Conservation (phyloP, 2,329 filamentous ascomycete species). For the Sclerotiophoma versabilis region DNA sequence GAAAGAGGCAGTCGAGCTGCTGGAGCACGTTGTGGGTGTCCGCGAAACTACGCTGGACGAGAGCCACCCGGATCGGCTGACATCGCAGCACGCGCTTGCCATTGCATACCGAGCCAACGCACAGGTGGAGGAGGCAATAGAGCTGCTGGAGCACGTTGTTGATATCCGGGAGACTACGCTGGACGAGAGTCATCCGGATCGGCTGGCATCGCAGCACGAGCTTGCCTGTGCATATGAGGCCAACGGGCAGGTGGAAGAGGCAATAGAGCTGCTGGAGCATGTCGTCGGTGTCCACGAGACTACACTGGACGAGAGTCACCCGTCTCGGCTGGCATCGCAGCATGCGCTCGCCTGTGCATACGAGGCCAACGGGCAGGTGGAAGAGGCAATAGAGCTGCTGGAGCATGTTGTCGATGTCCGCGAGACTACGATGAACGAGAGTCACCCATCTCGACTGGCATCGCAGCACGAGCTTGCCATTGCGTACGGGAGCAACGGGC, state of each 20-base stretch:
- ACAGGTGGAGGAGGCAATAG: background rate
- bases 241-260: background rate
- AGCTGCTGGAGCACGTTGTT: background rate
- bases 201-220: slow-evolving; percentile 17
- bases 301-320: background rate
- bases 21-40: too few species aligned
- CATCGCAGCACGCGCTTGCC: too few species aligned
- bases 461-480: background rate
- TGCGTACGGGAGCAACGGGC: background rate
- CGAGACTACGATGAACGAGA: background rate
- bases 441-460: background rate
- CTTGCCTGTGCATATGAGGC: slow-evolving; percentile 4
- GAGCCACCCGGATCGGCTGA: too few species aligned
- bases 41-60: too few species aligned
- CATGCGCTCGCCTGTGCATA: slow-evolving; percentile 15
- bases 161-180: background rate
- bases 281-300: background rate
- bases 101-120: background rate
- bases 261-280: background rate
- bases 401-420: background rate
- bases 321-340: slow-evolving; percentile 14
- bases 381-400: background rate
- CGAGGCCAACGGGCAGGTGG: background rate
- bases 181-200: background rate
- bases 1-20: background rate